phyloP scores from a whole-genome alignment of 257 asterid species.

The Solanum corneliomulleri region DNA sequence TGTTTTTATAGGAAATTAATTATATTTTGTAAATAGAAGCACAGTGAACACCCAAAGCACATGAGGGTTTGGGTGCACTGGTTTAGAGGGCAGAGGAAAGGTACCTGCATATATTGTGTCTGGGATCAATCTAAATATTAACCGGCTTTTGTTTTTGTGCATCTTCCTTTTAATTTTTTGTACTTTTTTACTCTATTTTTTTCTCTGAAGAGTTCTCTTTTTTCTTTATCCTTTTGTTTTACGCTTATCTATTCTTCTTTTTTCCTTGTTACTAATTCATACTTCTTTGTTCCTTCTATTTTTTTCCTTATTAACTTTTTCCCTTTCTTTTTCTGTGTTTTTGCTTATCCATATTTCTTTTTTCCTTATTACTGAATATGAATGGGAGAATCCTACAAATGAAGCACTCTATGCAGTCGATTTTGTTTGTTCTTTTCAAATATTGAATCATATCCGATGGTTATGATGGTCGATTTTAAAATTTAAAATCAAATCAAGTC shows the following conservation, averaged over 20 bases:
- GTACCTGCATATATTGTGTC: not conserved
- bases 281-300: not conserved
- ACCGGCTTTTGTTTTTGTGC: not conserved
- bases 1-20: not conserved
- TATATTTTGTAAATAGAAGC: not conserved
- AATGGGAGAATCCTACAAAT: not conserved
- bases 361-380: not conserved
- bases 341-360: not conserved
- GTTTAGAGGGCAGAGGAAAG: not conserved
- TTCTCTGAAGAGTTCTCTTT: not conserved
- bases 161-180: not conserved
- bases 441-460: not conserved
- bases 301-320: not conserved
- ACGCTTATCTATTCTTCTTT: not conserved
- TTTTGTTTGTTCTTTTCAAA: not conserved
- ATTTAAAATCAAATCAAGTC: not conserved
- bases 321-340: not conserved
- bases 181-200: not conserved
- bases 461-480: not conserved
- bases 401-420: not conserved
- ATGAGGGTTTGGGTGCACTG: not conserved
- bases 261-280: not conserved
- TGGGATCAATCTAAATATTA: not conserved
- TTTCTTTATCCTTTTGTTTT: not conserved
- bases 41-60: not conserved